Conservation (phyloP, 495 filamentous ascomycete genomes). For the Penicillium herquei region DNA sequence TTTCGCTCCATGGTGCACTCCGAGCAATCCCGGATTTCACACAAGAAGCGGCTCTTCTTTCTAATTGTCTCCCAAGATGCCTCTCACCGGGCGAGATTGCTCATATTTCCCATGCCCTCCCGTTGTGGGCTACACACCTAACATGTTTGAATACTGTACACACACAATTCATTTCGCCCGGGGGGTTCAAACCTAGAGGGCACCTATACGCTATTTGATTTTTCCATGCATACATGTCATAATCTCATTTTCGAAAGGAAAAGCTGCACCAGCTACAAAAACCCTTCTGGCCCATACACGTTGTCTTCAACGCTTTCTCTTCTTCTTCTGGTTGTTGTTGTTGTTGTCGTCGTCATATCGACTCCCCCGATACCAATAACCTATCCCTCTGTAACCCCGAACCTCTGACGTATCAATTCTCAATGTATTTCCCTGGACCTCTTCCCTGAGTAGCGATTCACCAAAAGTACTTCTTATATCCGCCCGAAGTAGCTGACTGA, state of each 20-base stretch:
- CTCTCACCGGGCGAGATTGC: not conserved
- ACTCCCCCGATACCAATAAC: conserved; percentile 2
- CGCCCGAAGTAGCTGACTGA: conserved; percentile 2
- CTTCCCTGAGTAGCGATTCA: conserved; percentile 8
- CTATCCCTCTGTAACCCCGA: conserved; percentile 1
- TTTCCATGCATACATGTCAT: conserved; percentile 7
- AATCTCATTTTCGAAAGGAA: not conserved
- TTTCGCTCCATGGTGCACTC: conserved; percentile 1
- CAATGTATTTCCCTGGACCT: conserved; percentile 5
- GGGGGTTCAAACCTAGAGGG: conserved; percentile 3
- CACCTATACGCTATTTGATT: conserved; percentile 6
- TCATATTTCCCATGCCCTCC: not conserved
- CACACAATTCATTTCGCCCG: conserved; percentile 4
- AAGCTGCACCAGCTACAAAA: not conserved
- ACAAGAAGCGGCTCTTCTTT: not conserved
- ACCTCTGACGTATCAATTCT: conserved; percentile 4
- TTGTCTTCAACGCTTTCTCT: not conserved
- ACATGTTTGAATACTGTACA: no score
- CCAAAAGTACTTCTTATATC: conserved; percentile 5
- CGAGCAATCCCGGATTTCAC: not conserved
- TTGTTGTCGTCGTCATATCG: not conserved
- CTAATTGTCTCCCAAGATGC: not conserved
- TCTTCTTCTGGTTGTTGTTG: not conserved
- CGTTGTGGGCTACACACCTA: not conserved
- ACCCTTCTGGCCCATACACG: not conserved